Conservation (phyloP, 1,284 basidiomycete genomes). For the Cystobasidium slooffiae region DNA sequence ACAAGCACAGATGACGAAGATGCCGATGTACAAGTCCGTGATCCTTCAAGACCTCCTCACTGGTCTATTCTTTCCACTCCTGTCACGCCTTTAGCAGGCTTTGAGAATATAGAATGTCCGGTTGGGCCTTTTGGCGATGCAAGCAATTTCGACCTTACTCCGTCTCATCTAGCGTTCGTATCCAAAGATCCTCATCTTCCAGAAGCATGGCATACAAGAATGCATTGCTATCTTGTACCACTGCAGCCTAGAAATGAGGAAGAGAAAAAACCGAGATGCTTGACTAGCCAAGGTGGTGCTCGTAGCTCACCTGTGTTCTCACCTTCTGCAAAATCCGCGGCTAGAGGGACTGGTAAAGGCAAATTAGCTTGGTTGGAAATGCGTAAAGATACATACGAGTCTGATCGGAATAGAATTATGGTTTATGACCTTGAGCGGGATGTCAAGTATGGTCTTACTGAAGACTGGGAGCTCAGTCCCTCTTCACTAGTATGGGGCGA, state of each 20-base stretch:
- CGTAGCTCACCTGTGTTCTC: conserved; percentile 70
- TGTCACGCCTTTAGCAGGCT: conserved; percentile 46
- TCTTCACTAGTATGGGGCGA: conserved; percentile 69
- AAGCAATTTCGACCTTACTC: conserved; percentile 75
- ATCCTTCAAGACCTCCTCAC: not conserved
- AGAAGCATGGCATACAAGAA: conserved; percentile 76
- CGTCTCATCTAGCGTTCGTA: conserved; percentile 74
- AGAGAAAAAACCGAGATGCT: conserved; percentile 57
- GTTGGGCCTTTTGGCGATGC: conserved; percentile 80
- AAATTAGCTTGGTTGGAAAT: conserved; percentile 86
- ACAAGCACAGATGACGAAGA: conserved; percentile 33
- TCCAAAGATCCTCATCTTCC: conserved; percentile 77
- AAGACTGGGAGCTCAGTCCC: conserved; percentile 81
- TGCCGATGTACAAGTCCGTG: not conserved
- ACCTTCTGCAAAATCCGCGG: conserved; percentile 61
- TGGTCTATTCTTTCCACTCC: conserved; percentile 24
- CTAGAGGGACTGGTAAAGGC: conserved; percentile 12
- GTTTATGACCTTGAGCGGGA: conserved; percentile 65
- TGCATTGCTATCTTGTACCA: conserved; percentile 65
- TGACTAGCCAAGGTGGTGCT: conserved; percentile 81
- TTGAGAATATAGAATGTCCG: conserved; percentile 58
- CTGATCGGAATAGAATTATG: conserved; percentile 67
- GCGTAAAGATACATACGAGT: conserved; percentile 82
- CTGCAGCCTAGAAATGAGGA: conserved; percentile 50
- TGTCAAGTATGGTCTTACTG: conserved; percentile 64